These are phyloP conservation scores for Cyberlindnera suaveolens DNA, from an alignment of 805 yeast species.

Conservation along the genomic window DNA sequence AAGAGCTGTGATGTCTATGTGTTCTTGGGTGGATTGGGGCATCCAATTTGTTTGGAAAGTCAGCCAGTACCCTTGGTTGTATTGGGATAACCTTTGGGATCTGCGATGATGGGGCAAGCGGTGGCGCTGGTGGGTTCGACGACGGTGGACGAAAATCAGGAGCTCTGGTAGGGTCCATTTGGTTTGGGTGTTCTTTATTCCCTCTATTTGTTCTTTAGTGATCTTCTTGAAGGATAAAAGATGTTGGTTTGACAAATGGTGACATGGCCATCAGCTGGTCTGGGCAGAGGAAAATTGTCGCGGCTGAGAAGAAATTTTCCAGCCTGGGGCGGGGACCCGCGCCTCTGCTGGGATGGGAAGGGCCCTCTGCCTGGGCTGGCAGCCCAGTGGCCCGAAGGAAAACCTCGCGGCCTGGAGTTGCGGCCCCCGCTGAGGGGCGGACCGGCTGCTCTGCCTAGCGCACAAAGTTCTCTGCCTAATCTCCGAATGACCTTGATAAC, in stretches of 20 bases:
- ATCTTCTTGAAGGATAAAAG: background rate
- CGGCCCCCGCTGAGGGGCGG: too few species aligned
- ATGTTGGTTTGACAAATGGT: too few species aligned
- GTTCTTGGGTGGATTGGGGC: constrained; percentile 55
- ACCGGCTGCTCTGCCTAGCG: too few species aligned
- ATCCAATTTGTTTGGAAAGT: constrained; percentile 61
- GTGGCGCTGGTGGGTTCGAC: constrained; percentile 39
- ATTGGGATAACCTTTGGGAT: constrained; percentile 76
- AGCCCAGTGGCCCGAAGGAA: too few species aligned
- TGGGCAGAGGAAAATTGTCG: background rate
- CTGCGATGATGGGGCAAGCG: constrained; percentile 56
- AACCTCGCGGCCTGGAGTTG: too few species aligned
- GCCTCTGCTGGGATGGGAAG: too few species aligned
- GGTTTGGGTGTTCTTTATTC: too few species aligned
- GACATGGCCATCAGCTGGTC: constrained; percentile 7
- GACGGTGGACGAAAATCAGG: constrained; percentile 88
- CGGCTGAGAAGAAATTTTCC: background rate
- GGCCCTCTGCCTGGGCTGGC: too few species aligned
- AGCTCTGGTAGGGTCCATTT: constrained; percentile 90
- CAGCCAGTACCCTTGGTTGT: constrained; percentile 73
- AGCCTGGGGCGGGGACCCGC: too few species aligned
- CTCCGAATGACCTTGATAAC: too few species aligned
- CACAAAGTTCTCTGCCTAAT: too few species aligned
- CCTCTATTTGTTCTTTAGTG: too few species aligned
- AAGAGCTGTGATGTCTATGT: constrained; percentile 23